Conservation (phyloP, 75 land plant species). For the Pinus taeda region DNA sequence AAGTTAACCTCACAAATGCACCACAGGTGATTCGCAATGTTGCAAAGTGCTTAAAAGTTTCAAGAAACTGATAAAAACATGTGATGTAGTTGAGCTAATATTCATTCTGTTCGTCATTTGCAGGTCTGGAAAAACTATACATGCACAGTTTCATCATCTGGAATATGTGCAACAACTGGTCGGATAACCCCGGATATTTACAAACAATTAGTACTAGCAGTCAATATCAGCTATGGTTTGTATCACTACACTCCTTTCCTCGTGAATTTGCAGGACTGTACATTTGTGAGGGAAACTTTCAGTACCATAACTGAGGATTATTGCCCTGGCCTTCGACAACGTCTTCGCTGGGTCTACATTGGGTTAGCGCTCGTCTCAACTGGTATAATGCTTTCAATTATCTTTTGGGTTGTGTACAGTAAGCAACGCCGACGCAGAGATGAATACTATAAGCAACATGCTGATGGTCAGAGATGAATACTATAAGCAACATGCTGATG, state of each 20-base stretch:
- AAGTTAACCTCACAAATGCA: constrained; percentile 41
- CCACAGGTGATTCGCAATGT: constrained; percentile 39
- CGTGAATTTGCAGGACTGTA: constrained; percentile 69
- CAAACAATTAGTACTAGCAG: constrained; percentile 49
- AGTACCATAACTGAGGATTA: constrained; percentile 33
- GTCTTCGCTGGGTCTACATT: constrained; percentile 53
- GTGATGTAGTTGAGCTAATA: background rate
- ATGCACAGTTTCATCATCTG: constrained; percentile 42
- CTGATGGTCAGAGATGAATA: constrained; percentile 65
- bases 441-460: constrained; percentile 34
- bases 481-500: background rate
- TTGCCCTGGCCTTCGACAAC: constrained; percentile 53
- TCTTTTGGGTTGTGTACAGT: constrained; percentile 71
- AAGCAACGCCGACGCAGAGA: constrained; percentile 67
- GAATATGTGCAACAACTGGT: constrained; percentile 42
- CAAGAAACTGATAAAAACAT: background rate
- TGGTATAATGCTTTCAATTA: constrained; percentile 71
- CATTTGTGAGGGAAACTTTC: constrained; percentile 74
- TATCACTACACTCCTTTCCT: constrained; percentile 64
- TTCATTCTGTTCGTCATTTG: background rate
- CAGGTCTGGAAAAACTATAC: constrained; percentile 75
- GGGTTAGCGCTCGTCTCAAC: constrained; percentile 66
- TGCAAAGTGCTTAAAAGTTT: background rate
- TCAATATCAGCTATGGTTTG: constrained; percentile 62
- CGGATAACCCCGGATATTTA: constrained; percentile 62